Evolutionary conservation across 257 asterid genomes (phyloP), one percentile per base, ranked within the genome.

Genomic region (Prunella vulgaris): DNA sequence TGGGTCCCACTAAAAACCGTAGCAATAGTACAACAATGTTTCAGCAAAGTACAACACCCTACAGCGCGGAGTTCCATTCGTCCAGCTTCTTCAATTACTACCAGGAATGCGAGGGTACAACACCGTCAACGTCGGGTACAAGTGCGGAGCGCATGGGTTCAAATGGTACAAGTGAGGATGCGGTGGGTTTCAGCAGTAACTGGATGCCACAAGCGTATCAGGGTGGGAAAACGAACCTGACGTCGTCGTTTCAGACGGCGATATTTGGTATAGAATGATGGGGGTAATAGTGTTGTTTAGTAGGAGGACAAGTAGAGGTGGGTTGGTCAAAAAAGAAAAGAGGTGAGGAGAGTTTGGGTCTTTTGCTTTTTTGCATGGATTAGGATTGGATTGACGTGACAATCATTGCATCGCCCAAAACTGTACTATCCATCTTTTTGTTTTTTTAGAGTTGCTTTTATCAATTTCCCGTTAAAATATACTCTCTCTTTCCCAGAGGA

Each of bases 281-380:
- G 33, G 3, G 6, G 18, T 0, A 30, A 18, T 2, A 6, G 53
- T 82, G 66, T 58, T 64, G 66, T 79, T 18, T 20, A 20, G 74
- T 42, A 61, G 74, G 74, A 40, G 42, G 61, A 68, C 84, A 75
- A 25, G 61, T n/a, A 61, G 68, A 35, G 79, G 83, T 84, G 90
- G 83, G 48, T 46, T 83, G 90, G 94, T 85, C 94, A 85, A 87
- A 84, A 37, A 82, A 78, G 75, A 85, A 87, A 35, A 35, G 42
- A 35, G 42, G 8, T 32, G 61, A 33, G 52, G 52, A 5, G 38
- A 57, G 65, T 61, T 70, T 32, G 15, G 64, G 64, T 13, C 66
- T 59, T 68, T 81, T 78, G 71, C 75, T 70, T 80, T 82, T 75
- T 42, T 82, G 81, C 82, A 80, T 81, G 82, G 84, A 71, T 72